Evolutionary conservation across 2,329 filamentous ascomycete genomes (phyloP), one percentile per base, ranked within the genome.

Genomic region (Cylindrodendrum hubeiense): DNA sequence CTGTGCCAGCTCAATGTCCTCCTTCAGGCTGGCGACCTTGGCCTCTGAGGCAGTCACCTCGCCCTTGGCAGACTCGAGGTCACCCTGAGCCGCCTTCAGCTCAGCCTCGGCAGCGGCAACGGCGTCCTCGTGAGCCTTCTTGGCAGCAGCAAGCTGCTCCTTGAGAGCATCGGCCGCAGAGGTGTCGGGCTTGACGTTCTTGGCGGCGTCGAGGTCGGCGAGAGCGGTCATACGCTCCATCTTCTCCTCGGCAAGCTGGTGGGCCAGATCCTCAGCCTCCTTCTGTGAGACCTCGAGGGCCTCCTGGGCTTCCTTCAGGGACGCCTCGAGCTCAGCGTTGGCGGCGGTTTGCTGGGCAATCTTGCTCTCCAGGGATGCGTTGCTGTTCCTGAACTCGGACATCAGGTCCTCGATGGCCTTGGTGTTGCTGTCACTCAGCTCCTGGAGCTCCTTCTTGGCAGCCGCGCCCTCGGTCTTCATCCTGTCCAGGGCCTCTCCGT

Each of bases 151-250:
- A 24, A 90, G 77, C 70, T 90, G 82, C 30, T 80, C 77, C 66
- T 81, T 84, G 34, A 90, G 79, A 2, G 80, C 81, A 71, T 90
- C 87, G 2, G 80, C 77, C 73, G 84, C 88, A 0, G 83, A 81
- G 2, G 84, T 88, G 73, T 90, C 87, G 7, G 85, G 80, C 76
- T 85, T 89, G 71, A 82, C 82, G 72, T 81, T 89, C 79, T 83
- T 85, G 47, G 81, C 78, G 8, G 87, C 87, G 65, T 91, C 89
- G 17, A 91, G 82, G 54, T 89, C 88, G 21, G 88, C 88, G 76
- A 87, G 83, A 10, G 87, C 84, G 61, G 85, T 86, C 65, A 87
- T 85, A 65, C 87, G 87, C 60, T 85, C 85, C 80, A 89, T 88
- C 81, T 89, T 89, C 68, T 87, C 86, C 52, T 85, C 81, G 2